phyloP scores from a whole-genome alignment of 352 stramenopile genomes.

The Pseudoperonospora humuli region DNA sequence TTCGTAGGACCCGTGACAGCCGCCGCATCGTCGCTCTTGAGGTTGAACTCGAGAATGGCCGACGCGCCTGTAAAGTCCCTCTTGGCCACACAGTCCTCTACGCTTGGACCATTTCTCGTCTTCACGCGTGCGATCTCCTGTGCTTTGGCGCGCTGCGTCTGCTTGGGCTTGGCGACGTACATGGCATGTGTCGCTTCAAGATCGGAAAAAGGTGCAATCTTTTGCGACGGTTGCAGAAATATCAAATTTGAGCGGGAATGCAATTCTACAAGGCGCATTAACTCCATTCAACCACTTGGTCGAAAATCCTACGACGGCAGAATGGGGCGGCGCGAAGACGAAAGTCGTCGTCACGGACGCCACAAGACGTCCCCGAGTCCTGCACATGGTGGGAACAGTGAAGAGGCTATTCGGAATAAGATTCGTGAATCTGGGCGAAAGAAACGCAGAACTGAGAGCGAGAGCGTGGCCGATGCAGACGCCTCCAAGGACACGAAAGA shows the following conservation, averaged over 20 bases:
- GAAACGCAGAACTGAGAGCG: slow-evolving; percentile 32
- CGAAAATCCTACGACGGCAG: slow-evolving; percentile 1
- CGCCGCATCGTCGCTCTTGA: slow-evolving; percentile 88
- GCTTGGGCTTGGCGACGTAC: background rate
- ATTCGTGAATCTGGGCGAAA: slow-evolving; percentile 63
- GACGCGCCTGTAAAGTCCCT: slow-evolving; percentile 92
- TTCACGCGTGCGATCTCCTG: no score
- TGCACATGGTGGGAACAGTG: slow-evolving; percentile 26
- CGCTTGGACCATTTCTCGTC: slow-evolving; percentile 66
- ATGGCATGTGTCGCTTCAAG: slow-evolving; percentile 16
- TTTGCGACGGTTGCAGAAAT: no score
- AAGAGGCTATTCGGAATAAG: slow-evolving; percentile 67
- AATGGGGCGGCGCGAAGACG: slow-evolving; percentile 25
- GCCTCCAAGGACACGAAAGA: slow-evolving; percentile 12
- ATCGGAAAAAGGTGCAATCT: slow-evolving; percentile 8
- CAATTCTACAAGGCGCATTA: background rate
- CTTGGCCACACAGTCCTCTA: slow-evolving; percentile 82
- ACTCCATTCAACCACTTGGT: slow-evolving; percentile 3
- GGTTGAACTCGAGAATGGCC: slow-evolving; percentile 92
- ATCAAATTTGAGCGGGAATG: background rate
- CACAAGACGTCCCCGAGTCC: slow-evolving; percentile 14
- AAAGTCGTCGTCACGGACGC: slow-evolving; percentile 15
- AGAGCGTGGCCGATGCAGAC: slow-evolving; percentile 13
- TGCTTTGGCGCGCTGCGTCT: background rate
- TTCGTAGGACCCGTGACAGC: no score